Base-by-base conservation (phyloP, 306 rosid genomes). In the Heteromeles arbutifolia region DNA sequence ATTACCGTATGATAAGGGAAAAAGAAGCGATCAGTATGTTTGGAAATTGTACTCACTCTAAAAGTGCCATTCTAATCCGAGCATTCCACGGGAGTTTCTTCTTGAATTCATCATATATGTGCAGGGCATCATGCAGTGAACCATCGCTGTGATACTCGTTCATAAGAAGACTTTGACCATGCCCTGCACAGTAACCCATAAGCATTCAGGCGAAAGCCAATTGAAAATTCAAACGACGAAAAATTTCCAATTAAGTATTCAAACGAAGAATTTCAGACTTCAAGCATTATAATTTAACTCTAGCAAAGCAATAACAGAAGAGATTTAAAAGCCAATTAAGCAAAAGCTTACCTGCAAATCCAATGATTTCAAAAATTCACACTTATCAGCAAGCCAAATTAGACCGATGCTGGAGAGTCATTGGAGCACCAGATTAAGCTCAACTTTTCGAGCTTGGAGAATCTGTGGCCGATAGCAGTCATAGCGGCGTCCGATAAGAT, bases 111-210 rank as follows among this genome's bases (percentile, higher is more conserved):
- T 90, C 86, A 26, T 88, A 96, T 41, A 85, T 79, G 86, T 96
- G 97, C 77, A 96, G 84, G 45, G 87, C 90, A 62, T 92, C 99
- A 70, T 89, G 86, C 63, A 96, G 87, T 65, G 97, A 84, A 54
- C 97, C 98, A 44, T 84, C 79, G 70, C 87, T 87, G 84, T 98
- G 92, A 78, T 89, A 90, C 83, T 96, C 93, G 29, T 83, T 86
- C 79, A 96, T 87, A 65, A 96, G 93, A 83, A 96, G 99, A 85
- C 97, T 92, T 81, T 92, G 89, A 65, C 90, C 97, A 80, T 96
- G 91, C 90, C 92, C 99, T n/a, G 93, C 88, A 84, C 96, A 90
- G 83, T 89, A 96, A 53, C 99, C 98, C 17, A 87, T 67, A 64
- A 96, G 97, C 86, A 32, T 32, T 32, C 37, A 32, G 8, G 8